These are phyloP conservation scores for Oenanthe javanica DNA, from an alignment of 140 eudicot species.

Conservation along the genomic window DNA sequence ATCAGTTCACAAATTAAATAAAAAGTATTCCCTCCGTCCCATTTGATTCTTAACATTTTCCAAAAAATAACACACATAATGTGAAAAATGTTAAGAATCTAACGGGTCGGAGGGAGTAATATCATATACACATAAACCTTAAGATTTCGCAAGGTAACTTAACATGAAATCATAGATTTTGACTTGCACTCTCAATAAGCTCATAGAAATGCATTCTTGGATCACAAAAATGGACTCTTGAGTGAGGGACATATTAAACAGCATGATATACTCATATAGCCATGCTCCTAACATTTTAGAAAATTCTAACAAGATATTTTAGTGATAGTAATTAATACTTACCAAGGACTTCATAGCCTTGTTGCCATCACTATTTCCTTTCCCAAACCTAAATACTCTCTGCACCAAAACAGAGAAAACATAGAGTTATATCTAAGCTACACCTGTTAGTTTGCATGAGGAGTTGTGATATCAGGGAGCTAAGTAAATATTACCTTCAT, in stretches of 20 bases:
- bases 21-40: too few species aligned
- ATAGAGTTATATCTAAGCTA: not conserved
- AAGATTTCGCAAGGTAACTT: not conserved
- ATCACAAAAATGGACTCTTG: not conserved
- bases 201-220: too few species aligned
- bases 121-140: too few species aligned
- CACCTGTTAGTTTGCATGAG: not conserved
- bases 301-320: not conserved
- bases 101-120: too few species aligned
- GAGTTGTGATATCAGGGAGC: not conserved
- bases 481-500: not conserved
- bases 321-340: conserved; percentile 16
- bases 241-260: not conserved
- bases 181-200: not conserved
- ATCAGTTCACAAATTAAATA: not conserved
- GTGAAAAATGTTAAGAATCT: too few species aligned
- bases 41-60: too few species aligned
- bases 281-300: not conserved
- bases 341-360: conserved; percentile 97
- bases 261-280: not conserved
- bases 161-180: not conserved
- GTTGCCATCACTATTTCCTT: conserved; percentile 95
- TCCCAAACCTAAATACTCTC: conserved; percentile 91
- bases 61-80: too few species aligned
- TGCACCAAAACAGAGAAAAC: conserved; percentile 18